Conservation (phyloP, 129 eudicot species). For the Arctium minus region DNA sequence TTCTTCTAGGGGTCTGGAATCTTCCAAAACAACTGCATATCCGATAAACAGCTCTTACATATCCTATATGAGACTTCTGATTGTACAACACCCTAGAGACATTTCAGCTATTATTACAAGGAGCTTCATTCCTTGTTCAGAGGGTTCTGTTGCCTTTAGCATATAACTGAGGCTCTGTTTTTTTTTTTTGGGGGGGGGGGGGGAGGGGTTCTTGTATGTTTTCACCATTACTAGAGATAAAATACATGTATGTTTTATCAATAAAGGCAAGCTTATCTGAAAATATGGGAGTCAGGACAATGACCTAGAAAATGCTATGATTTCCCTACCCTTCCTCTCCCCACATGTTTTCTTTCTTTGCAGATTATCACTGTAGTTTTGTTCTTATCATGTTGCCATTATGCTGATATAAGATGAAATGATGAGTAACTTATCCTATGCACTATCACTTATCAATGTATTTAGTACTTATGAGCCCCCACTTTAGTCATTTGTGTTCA, state of each 20-base stretch:
- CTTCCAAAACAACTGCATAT: neutral
- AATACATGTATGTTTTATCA: neutral
- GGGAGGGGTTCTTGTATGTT: neutral
- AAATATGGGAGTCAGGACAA: neutral
- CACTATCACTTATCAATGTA: neutral
- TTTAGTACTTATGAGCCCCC: neutral
- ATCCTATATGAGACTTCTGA: neutral
- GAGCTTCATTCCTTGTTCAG: neutral
- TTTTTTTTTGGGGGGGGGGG: neutral
- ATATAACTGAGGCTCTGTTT: neutral
- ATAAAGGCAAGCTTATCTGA: neutral
- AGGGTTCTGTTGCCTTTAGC: neutral
- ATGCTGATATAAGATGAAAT: neutral
- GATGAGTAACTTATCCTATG: neutral
- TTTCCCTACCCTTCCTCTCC: neutral
- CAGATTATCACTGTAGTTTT: neutral
- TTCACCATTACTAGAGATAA: neutral
- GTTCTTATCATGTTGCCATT: conserved; percentile 12
- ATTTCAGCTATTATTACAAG: neutral
- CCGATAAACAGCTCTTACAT: neutral
- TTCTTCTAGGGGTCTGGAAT: neutral
- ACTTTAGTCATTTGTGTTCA: neutral
- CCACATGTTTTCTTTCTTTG: neutral
- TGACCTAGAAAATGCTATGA: neutral
- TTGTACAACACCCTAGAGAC: neutral